Base-by-base conservation (phyloP, 2,329 filamentous ascomycete species). In the Nemania diffusa region DNA sequence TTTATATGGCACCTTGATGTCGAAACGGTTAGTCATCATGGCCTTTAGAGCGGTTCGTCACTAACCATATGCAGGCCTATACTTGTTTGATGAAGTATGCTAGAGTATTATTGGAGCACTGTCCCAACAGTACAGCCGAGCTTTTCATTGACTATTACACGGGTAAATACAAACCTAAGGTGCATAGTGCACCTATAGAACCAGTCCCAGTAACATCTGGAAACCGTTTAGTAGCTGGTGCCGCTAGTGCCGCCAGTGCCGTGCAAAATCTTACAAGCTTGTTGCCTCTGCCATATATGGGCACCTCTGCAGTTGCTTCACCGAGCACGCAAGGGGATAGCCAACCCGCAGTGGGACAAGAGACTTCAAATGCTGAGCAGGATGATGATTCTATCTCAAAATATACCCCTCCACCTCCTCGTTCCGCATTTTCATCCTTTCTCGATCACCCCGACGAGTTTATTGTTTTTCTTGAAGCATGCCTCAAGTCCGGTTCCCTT, bases 71-170 rank as follows among this genome's bases (percentile, higher is more conserved):
- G 1, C 62, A 95, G 88, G 92, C 94, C 1, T 97, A 97, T 76
- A 86, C 89, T 20, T 97, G 93, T 72, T 82, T 99, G 62, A 95
- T 97, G 90, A 98, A 97, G 78, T 99, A 97, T 76, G 94, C 96
- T 2, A 90, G 94, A 57, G 93, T 97, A 0, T 83, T 99, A 1
- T 87, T 99, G 34, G 92, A 96, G 73, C 90, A 99, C 78, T 95
- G 93, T 72, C 90, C 95, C 1, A 83, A 88, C 67, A 89, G 93
- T 63, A 92, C 94, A 0, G 97, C 95, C 0, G 89, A 92, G 67
- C 78, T 99, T 0, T 98, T 99, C 76, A 93, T 97, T 69, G 92
- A 96, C 61, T 99, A 98, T 78, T 99, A 97, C 77, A 97, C 93
- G 0, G 94, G 93, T 26, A 87, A 87, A 65, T 99, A 94, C 77